phyloP scores from a whole-genome alignment of 169 alveolate genomes.

The Plasmodium knowlesi region DNA sequence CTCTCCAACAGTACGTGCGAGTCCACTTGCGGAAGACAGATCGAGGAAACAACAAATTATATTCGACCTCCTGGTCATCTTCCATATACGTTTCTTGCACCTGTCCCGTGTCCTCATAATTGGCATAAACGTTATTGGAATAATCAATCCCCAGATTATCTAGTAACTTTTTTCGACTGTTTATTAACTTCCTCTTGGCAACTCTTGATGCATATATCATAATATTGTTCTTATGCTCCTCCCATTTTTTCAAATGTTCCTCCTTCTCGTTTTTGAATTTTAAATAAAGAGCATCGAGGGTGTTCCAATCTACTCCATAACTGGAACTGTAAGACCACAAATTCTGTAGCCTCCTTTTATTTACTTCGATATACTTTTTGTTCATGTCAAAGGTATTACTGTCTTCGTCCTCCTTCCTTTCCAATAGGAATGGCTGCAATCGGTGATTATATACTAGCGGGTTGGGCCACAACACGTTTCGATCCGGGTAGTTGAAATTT shows the following conservation, averaged over 20 bases:
- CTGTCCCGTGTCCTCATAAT: slow-evolving; percentile 10
- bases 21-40: slow-evolving; percentile 60
- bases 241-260: slow-evolving; percentile 63
- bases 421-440: slow-evolving; percentile 54
- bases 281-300: slow-evolving; percentile 80
- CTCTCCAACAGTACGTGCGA: slow-evolving; percentile 15
- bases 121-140: slow-evolving; percentile 40
- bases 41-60: slow-evolving; percentile 53
- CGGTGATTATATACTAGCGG: slow-evolving; percentile 76
- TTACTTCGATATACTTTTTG: slow-evolving; percentile 11
- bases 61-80: slow-evolving; percentile 37
- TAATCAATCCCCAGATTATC: slow-evolving; percentile 31
- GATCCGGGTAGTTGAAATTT: slow-evolving; percentile 43
- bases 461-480: slow-evolving; percentile 80
- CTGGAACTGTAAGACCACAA: slow-evolving; percentile 81
- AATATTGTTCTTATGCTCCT: slow-evolving; percentile 36
- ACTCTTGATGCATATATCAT: slow-evolving; percentile 60
- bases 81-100: slow-evolving; percentile 3
- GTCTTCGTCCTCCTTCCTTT: background rate
- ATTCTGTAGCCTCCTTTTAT: slow-evolving; percentile 72
- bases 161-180: slow-evolving; percentile 30
- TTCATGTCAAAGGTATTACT: slow-evolving; percentile 22
- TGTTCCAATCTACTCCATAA: slow-evolving; percentile 84
- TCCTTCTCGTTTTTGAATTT: slow-evolving; percentile 33
- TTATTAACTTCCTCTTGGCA: slow-evolving; percentile 54